Conservation (phyloP, 2,329 filamentous ascomycete genomes). For the Fusarium transvaalense region DNA sequence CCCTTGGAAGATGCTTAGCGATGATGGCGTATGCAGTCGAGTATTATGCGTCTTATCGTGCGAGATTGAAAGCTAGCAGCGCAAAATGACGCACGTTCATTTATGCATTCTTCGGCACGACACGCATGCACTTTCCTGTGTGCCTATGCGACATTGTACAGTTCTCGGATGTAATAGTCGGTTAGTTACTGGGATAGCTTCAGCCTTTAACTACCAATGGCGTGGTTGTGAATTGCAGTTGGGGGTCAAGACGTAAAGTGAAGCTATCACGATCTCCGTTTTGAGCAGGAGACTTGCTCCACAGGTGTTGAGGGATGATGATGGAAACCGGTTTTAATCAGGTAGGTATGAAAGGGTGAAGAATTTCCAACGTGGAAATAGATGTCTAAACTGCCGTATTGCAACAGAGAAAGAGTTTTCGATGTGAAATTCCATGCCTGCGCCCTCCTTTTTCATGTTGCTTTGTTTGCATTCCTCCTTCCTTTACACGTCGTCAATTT, state of each 20-base stretch:
- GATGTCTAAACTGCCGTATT: background rate
- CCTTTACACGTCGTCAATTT: background rate
- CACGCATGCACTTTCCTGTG: slow-evolving; percentile 8
- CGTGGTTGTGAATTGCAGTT: slow-evolving; percentile 11
- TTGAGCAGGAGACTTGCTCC: slow-evolving; percentile 2
- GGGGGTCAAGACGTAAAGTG: background rate
- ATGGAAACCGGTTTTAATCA: background rate
- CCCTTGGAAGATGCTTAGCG: slow-evolving; percentile 28
- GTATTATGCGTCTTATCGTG: slow-evolving; percentile 39
- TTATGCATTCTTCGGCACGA: slow-evolving; percentile 22
- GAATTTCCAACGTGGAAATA: background rate
- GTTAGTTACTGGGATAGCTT: background rate
- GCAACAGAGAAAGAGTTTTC: background rate
- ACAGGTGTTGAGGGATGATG: slow-evolving; percentile 5
- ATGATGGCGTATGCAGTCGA: slow-evolving; percentile 33
- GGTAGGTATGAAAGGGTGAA: background rate
- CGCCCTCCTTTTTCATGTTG: slow-evolving; percentile 15
- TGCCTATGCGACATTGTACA: background rate
- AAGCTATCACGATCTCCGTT: slow-evolving; percentile 19
- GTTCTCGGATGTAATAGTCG: slow-evolving; percentile 1
- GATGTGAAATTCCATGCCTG: background rate
- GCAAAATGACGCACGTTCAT: slow-evolving; percentile 29
- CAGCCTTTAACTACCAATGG: slow-evolving; percentile 1
- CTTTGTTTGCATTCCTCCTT: slow-evolving; percentile 10
- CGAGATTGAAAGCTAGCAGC: slow-evolving; percentile 37